phyloP scores from a whole-genome alignment of 2,329 filamentous ascomycete species.

The Pseudogymnoascus sp. region DNA sequence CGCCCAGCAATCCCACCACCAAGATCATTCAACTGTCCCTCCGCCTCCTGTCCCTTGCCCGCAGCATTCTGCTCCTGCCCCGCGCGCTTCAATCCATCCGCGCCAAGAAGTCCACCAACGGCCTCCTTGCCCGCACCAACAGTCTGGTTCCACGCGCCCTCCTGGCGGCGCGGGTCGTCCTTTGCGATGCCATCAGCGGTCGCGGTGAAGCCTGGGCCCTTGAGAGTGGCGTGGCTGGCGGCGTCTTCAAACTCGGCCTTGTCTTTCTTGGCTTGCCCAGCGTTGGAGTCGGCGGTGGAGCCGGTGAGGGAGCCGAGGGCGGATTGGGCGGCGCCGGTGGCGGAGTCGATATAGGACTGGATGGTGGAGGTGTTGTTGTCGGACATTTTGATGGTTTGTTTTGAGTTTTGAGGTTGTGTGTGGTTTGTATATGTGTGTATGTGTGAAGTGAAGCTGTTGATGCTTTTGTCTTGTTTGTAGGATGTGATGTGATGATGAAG shows the following conservation, averaged over 20 bases:
- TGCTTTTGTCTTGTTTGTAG: neutral
- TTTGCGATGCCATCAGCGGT: constrained; percentile 61
- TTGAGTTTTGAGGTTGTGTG: neutral
- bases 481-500: neutral
- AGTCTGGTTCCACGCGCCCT: constrained; percentile 81
- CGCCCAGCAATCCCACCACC: constrained; percentile 59
- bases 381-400: constrained; percentile 35
- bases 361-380: constrained; percentile 60
- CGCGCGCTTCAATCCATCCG: constrained; percentile 63
- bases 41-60: constrained; percentile 74
- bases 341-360: constrained; percentile 68
- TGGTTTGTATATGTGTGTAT: constrained; percentile 7
- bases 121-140: constrained; percentile 79
- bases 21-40: constrained; percentile 71
- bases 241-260: constrained; percentile 61
- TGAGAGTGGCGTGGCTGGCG: constrained; percentile 66
- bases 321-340: constrained; percentile 64
- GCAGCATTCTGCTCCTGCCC: constrained; percentile 72
- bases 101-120: constrained; percentile 66
- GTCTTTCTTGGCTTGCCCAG: constrained; percentile 46
- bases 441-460: constrained; percentile 11
- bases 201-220: constrained; percentile 64
- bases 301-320: constrained; percentile 67
- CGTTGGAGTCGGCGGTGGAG: constrained; percentile 48
- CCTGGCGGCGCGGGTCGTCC: constrained; percentile 63